phyloP scores from a whole-genome alignment of 768 basidiomycete species.

The Tephrocybe sp. region DNA sequence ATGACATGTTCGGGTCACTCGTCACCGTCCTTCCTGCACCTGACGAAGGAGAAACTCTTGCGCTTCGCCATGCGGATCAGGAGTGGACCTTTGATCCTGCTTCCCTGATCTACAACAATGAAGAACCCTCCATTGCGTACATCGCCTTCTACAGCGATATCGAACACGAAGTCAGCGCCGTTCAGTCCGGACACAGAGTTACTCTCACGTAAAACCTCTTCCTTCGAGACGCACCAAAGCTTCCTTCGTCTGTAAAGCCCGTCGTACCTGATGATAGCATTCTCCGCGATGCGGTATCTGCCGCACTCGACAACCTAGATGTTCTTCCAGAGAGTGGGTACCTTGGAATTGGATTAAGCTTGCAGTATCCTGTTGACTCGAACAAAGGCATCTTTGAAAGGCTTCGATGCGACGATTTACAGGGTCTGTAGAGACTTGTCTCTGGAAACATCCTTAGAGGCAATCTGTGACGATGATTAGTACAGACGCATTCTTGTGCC shows the following conservation, averaged over 20 bases:
- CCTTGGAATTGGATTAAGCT: conserved; percentile 36
- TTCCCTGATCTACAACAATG: conserved; percentile 7
- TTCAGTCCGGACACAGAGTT: conserved; percentile 35
- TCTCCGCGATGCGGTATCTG: conserved; percentile 13
- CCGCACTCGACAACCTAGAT: conserved; percentile 26
- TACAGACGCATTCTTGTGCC: neutral
- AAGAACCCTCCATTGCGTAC: conserved; percentile 27
- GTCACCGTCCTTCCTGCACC: conserved; percentile 46
- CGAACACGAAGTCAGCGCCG: conserved; percentile 35
- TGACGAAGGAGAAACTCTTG: conserved; percentile 42
- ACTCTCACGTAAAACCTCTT: conserved; percentile 43
- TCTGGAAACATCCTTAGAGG: conserved; percentile 11
- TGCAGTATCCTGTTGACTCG: conserved; percentile 30
- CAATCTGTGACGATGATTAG: neutral
- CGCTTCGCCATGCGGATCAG: conserved; percentile 28
- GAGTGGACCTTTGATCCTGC: conserved; percentile 33
- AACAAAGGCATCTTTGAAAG: conserved; percentile 21
- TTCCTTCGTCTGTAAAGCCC: neutral
- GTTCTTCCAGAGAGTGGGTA: conserved; percentile 38
- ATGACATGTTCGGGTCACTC: conserved; percentile 49
- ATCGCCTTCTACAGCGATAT: conserved; percentile 37
- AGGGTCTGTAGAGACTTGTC: conserved; percentile 17
- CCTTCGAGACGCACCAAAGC: conserved; percentile 5
- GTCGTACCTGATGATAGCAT: conserved; percentile 11
- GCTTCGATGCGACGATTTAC: conserved; percentile 24